Evolutionary conservation across 129 eudicot genomes (phyloP).

Genomic region (Chrysanthemum seticuspe): DNA sequence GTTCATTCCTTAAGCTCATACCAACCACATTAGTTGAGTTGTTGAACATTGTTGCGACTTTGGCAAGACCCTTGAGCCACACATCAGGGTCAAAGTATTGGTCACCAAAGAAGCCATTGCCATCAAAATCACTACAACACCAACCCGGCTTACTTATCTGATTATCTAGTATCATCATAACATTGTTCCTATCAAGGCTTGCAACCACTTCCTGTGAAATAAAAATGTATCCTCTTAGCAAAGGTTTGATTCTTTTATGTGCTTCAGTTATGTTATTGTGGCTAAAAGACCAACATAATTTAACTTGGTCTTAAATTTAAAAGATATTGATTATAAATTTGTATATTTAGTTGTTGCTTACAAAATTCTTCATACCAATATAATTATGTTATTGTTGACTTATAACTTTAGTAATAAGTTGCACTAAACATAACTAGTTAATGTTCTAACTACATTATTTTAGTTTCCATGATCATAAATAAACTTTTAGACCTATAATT

Average conservation of each 20-base stretch:
- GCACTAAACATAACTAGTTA: not conserved
- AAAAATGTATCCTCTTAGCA: slow-evolving; percentile 7
- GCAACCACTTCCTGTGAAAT: slow-evolving; percentile 80
- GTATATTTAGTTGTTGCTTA: not conserved
- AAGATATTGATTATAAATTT: not conserved
- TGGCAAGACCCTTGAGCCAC: slow-evolving; percentile 71
- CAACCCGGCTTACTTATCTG: slow-evolving; percentile 89
- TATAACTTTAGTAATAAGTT: not conserved
- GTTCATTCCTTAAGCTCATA: slow-evolving; percentile 93
- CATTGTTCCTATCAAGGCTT: slow-evolving; percentile 69
- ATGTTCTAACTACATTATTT: not conserved
- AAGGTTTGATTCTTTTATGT: not conserved
- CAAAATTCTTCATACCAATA: not conserved
- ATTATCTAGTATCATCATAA: slow-evolving; percentile 90
- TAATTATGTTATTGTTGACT: not conserved
- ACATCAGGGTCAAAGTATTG: slow-evolving; percentile 65
- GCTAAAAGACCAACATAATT: not conserved
- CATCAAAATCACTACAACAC: slow-evolving; percentile 87
- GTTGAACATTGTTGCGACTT: slow-evolving; percentile 74
- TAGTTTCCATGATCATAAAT: not conserved
- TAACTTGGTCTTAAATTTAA: not conserved
- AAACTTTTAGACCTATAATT: not conserved
- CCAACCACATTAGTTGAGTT: slow-evolving; percentile 57
- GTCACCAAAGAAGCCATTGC: slow-evolving; percentile 96
- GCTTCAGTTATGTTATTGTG: not conserved